Evolutionary conservation across 1,139 yeast species (phyloP).

Genomic region (Magnusiomyces suaveolens): DNA sequence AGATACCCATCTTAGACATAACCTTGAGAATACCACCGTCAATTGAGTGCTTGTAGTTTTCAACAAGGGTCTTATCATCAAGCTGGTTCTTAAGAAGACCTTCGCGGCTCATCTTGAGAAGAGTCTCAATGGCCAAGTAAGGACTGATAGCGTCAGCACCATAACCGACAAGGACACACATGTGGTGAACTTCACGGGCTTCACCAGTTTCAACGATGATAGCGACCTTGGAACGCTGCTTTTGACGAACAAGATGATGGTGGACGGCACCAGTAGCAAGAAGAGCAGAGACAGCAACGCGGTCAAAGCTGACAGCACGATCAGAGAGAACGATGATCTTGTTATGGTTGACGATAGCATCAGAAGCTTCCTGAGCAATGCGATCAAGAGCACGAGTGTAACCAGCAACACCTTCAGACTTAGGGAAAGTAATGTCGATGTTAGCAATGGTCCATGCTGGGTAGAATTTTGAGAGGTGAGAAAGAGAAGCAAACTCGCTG

Average conservation of each 20-base stretch:
- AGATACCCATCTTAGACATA: conserved; percentile 99
- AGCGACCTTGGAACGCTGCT: conserved; percentile 94
- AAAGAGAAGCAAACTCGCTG: conserved; percentile 64
- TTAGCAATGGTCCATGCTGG: conserved; percentile 78
- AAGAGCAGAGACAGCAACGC: conserved; percentile 79
- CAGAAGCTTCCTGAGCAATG: conserved; percentile 78
- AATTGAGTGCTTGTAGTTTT: conserved; percentile 70
- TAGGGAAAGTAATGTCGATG: conserved; percentile 85
- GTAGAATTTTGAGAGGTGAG: conserved; percentile 59
- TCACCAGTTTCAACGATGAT: conserved; percentile 87
- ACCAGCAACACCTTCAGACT: conserved; percentile 74
- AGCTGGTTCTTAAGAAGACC: conserved; percentile 54
- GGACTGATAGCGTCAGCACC: conserved; percentile 98
- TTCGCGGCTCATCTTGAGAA: conserved; percentile 75
- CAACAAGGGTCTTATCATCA: conserved; percentile 50
- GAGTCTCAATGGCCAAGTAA: conserved; percentile 82
- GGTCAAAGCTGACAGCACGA: conserved; percentile 46
- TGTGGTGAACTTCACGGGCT: conserved; percentile 95
- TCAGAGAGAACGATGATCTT: conserved; percentile 74
- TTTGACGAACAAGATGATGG: conserved; percentile 90
- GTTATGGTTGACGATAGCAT: conserved; percentile 67
- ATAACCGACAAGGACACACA: conserved; percentile 88
- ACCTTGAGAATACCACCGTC: conserved; percentile 92
- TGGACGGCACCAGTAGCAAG: conserved; percentile 96
- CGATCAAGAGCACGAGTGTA: conserved; percentile 78